Evolutionary conservation across 2,329 filamentous ascomycete species (phyloP), one percentile per base, ranked within the genome.

Genomic region (Pseudocercospora musae): DNA sequence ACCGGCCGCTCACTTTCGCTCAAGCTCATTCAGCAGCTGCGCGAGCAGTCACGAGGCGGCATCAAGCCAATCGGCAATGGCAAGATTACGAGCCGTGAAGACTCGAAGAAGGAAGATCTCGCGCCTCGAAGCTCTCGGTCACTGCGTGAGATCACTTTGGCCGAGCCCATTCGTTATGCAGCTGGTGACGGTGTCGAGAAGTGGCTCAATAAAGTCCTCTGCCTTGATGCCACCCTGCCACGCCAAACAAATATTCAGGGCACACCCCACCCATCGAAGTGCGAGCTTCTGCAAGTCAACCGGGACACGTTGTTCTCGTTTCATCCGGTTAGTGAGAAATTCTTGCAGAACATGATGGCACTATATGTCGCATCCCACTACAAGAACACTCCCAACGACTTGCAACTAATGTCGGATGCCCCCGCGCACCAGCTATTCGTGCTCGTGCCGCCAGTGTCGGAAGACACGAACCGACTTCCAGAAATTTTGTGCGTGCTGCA

Each of bases 391-490:
- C 95, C 95, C 0, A 96, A 99, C 71, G 95, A 99, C 72, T 84
- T 99, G n/a, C 95, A 98, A 76, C 85, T 99, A 61, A 96, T 99
- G 92, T 96, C 92, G 65, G 95, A 99, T 77, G 95, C 95, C 0
- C 95, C 95, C 1, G 94, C 95, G 0, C 95, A 99, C 77, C 93
- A 98, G 75, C 85, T 99, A 6, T 99, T 95, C 72, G 95, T 98
- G 9, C 86, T 99, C 23, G 92, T 96, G 2, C 90, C 93, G 2
- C 94, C 95, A 0, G 87, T 94, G 15, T 84, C 89, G 2, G 90
- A 94, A 68, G 86, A 88, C 58, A 87, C 87, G 58, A 88, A 88
- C 59, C 88, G 89, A 69, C 81, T 99, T 6, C 95, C 95, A 0
- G 95, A 98, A 73, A 95, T 96, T 10, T 85, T 99, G 0, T 96